Base-by-base conservation (phyloP, 2,329 filamentous ascomycete genomes). In the Trichoderma aggressivum region DNA sequence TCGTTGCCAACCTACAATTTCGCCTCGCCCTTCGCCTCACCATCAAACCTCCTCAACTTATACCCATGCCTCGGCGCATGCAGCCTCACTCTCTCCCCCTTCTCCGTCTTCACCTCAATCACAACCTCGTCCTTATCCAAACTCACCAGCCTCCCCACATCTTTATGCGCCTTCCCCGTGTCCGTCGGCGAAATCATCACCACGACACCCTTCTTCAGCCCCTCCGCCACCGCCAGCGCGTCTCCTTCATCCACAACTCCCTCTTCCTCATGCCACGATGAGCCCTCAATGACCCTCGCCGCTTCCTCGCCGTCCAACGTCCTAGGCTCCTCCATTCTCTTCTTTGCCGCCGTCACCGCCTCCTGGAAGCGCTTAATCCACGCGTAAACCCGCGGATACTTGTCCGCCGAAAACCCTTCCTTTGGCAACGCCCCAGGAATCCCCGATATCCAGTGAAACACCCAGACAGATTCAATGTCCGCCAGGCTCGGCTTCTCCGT, bases 391-490 rank as follows among this genome's bases (percentile, higher is more conserved):
- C 82, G 85, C 0, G 90, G 91, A 75, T 87, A 92, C 50, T 80
- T 81, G 21, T 79, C 78, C 16, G 81, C 76, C 3, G 86, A 86
- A 73, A 93, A 85, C 7, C 84, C 75, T 24, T 86, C 82, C 62
- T 81, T 71, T 5, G 88, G 86, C 60, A 92, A 82, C 16, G 86
- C 86, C 5, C 86, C 86, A 14, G 85, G 85, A 60, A 92, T 81
- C 12, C 80, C 81, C 3, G 80, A 78, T 2, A 92, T 79, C 91
- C 91, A 94, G 78, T 90, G 86, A 74, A 93, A 85, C 0, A 87
- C 84, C 89, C 89, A 93, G 14, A 91, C 81, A 56, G 86, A 88
- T 80, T 94, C 89, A 72, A 94, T 88, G 78, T 94, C 92, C 5
- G 87, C 89, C 73, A 92, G 78, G 1, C 83, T 85, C 1, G 89